Evolutionary conservation across 495 filamentous ascomycete genomes (phyloP), one percentile per base, ranked within the genome.

Genomic region (Massariosphaeria phaeospora): DNA sequence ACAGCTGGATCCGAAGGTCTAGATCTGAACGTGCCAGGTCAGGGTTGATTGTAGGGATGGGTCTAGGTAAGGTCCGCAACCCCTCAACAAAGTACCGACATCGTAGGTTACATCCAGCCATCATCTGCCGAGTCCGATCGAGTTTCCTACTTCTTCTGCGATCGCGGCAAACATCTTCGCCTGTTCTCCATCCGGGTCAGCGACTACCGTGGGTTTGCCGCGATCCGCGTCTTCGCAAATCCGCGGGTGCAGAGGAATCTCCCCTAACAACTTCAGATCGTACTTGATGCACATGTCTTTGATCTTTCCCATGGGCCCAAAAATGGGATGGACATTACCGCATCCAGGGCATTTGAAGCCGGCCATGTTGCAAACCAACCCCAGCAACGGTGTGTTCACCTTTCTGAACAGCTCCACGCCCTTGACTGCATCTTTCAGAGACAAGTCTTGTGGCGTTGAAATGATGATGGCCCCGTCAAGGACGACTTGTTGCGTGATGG

Each of bases 341-440:
- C 93, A 98, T 44, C 82, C 73, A 0, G 91, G 89, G 61, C 93
- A 97, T 1, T 70, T 75, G 61, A 95, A 96, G 21, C 85, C 76
- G 2, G 83, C 84, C 93, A 99, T 99, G 61, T 99, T 99, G 65
- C 91, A 85, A 42, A 97, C 84, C 76, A 97, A 84, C n/a, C 93
- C 93, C 21, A 97, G 72, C 13, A 95, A 83, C 18, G 81, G 82
- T 0, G 86, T 80, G 30, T 82, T 69, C 51, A 91, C 84, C 60
- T 87, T 91, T 57, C 80, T 77, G 67, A 97, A 96, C 85, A 99
- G 90, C 45, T 85, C 84, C 31, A 96, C 81, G 0, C 93, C 93
- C 60, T 89, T 86, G 0, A 95, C 79, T 0, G 93, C 90, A 63
- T 97, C 93, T 38, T 84, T 85, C 0, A 96, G 76, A 0, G 90